Percentiles rank a stretch among this genome's conserved stretches.
phyloP scores from a whole-genome alignment of 495 filamentous ascomycete genomes.

The Xylaria grammica region DNA sequence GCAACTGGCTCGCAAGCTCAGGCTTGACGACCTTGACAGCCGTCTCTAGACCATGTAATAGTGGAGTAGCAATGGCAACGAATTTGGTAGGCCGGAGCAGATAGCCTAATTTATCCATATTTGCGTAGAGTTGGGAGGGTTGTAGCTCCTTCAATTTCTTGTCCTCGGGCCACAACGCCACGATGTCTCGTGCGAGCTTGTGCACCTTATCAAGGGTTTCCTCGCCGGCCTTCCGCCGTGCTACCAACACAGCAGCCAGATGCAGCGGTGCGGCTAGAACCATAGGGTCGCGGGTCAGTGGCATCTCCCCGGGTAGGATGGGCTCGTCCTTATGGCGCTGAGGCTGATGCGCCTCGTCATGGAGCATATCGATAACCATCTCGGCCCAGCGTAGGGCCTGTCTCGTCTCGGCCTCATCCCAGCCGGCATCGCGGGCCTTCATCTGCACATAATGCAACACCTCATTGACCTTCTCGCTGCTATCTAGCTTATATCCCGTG shows the following conservation, averaged over 20 bases:
- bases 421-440: constrained; percentile 50
- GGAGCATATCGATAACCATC: constrained; percentile 56
- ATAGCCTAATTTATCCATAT: constrained; percentile 31
- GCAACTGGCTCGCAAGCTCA: constrained; percentile 38
- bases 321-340: constrained; percentile 1
- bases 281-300: constrained; percentile 46
- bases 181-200: constrained; percentile 42
- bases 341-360: constrained; percentile 49
- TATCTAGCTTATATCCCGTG: constrained; percentile 58
- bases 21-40: constrained; percentile 45
- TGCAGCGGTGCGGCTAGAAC: constrained; percentile 44
- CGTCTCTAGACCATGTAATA: constrained; percentile 46
- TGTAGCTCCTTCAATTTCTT: constrained; percentile 40
- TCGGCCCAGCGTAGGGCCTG: constrained; percentile 51
- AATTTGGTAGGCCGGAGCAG: constrained; percentile 32
- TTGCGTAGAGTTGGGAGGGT: constrained; percentile 29
- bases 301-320: constrained; percentile 18
- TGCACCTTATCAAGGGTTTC: constrained; percentile 35
- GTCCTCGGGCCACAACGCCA: constrained; percentile 43
- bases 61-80: constrained; percentile 34
- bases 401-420: constrained; percentile 40
- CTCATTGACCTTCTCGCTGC: constrained; percentile 45
- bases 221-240: constrained; percentile 29
- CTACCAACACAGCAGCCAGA: constrained; percentile 42
- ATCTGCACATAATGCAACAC: constrained; percentile 59